Evolutionary conservation across 257 asterid species (phyloP).

Genomic region (Thymus quinquecostatus): DNA sequence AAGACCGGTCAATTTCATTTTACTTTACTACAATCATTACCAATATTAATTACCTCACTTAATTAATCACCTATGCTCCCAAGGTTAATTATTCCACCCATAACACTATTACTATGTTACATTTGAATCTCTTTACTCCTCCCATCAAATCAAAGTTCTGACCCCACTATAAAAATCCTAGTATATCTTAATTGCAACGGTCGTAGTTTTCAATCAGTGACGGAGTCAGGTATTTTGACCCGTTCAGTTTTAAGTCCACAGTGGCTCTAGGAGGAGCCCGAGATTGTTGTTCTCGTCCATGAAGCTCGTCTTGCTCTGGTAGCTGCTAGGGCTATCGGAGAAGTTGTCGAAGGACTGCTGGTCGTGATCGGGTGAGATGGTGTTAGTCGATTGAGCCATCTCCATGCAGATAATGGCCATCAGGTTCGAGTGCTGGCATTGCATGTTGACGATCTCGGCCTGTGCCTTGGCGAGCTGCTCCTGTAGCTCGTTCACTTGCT

Average conservation of each 20-base stretch:
- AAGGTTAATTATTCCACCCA: conserved; percentile 21
- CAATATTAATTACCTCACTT: not conserved
- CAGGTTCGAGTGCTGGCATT: conserved; percentile 66
- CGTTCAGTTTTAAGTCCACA: conserved; percentile 43
- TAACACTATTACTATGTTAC: conserved; percentile 12
- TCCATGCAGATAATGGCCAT: conserved; percentile 73
- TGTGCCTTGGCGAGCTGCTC: conserved; percentile 71
- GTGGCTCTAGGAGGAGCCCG: conserved; percentile 50
- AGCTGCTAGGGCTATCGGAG: conserved; percentile 24
- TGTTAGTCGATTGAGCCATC: conserved; percentile 44
- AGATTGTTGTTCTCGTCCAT: conserved; percentile 46
- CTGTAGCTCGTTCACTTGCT: conserved; percentile 69
- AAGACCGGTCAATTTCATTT: conserved; percentile 45
- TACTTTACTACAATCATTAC: conserved; percentile 35
- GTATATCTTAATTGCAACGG: not conserved
- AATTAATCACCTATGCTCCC: conserved; percentile 18
- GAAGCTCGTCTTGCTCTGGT: conserved; percentile 43
- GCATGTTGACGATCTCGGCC: conserved; percentile 68
- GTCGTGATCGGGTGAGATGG: conserved; percentile 24
- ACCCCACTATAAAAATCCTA: conserved; percentile 12
- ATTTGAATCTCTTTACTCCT: not conserved
- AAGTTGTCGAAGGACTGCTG: conserved; percentile 41
- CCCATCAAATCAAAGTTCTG: no score
- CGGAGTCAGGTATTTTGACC: not conserved
- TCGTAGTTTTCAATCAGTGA: not conserved